Conservation (phyloP, 768 basidiomycete species). For the Scleroderma citrinum region DNA sequence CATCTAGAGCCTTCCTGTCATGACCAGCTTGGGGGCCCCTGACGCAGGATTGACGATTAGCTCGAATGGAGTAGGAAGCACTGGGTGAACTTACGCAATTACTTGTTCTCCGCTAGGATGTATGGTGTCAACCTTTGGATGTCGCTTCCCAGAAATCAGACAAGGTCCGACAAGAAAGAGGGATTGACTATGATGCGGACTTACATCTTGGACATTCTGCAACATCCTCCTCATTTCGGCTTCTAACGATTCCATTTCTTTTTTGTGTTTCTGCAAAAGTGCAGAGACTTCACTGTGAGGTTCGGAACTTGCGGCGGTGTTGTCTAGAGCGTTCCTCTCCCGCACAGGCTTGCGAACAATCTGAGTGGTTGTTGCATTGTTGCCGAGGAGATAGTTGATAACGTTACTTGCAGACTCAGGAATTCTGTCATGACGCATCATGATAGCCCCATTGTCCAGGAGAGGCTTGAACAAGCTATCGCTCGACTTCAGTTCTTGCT, state of each 20-base stretch:
- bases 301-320: not conserved
- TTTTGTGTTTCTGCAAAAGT: not conserved
- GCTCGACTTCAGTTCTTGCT: constrained; percentile 17
- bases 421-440: not conserved
- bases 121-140: no score
- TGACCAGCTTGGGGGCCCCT: no score
- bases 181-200: no score
- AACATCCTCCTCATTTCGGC: no score
- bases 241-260: not conserved
- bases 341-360: not conserved
- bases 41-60: no score
- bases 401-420: not conserved
- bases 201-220: no score
- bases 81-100: no score
- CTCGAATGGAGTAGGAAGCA: no score
- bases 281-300: not conserved
- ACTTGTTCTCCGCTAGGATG: no score
- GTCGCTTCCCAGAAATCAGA: no score
- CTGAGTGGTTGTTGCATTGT: not conserved
- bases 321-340: not conserved
- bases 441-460: constrained; percentile 10
- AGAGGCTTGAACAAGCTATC: not conserved
- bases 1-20: no score
- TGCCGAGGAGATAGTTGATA: not conserved
- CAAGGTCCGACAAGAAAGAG: no score